phyloP scores from a whole-genome alignment of 1,284 basidiomycete genomes.

The Ustilago nuda region DNA sequence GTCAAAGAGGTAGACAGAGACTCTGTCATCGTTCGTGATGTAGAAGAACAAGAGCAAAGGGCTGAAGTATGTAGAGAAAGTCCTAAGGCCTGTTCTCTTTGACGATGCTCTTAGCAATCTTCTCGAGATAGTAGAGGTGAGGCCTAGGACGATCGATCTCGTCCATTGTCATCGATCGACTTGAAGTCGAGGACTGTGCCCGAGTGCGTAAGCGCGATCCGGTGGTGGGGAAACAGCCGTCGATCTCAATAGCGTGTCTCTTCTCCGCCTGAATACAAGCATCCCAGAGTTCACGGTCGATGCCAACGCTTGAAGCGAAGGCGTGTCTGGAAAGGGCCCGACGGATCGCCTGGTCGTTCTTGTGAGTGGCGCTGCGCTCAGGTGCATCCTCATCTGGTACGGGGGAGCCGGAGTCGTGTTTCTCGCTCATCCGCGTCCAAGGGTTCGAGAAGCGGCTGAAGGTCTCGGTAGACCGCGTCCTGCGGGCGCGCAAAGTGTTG shows the following conservation, averaged over 20 bases:
- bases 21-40: background rate
- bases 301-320: constrained; percentile 27
- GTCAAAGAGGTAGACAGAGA: background rate
- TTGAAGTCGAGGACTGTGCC: constrained; percentile 20
- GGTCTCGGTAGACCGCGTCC: constrained; percentile 30
- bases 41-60: background rate
- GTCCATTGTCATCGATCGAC: constrained; percentile 34
- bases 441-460: constrained; percentile 23
- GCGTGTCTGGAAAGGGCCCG: constrained; percentile 19
- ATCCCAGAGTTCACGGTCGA: constrained; percentile 48
- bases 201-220: constrained; percentile 17
- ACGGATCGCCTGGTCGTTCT: constrained; percentile 30
- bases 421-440: constrained; percentile 25
- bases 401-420: constrained; percentile 7
- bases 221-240: constrained; percentile 23
- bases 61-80: background rate
- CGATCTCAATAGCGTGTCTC: constrained; percentile 47
- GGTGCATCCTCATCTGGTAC: constrained; percentile 13
- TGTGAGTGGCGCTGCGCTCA: constrained; percentile 24
- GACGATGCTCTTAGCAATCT: constrained; percentile 46
- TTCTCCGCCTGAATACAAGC: constrained; percentile 50
- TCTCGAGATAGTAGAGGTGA: constrained; percentile 44
- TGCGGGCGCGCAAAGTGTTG: constrained; percentile 44
- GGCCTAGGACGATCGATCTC: constrained; percentile 46
- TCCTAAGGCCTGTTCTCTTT: constrained; percentile 19